phyloP scores from a whole-genome alignment of 805 yeast species.

The Candida silvatica region DNA sequence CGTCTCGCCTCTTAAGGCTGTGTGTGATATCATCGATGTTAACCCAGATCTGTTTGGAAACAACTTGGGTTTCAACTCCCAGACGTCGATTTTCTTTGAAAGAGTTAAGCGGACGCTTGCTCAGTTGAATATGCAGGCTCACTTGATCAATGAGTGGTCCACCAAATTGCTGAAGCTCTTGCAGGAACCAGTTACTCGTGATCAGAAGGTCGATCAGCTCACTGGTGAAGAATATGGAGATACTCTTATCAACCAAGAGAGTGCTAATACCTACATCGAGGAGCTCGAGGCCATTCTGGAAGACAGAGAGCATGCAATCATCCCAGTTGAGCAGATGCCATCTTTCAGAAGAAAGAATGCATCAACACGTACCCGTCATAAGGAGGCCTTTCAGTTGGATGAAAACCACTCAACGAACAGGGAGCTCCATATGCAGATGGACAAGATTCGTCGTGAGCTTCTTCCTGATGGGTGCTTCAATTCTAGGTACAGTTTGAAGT shows the following conservation, averaged over 20 bases:
- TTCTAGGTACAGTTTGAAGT: slow-evolving; percentile 19
- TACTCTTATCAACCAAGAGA: slow-evolving; percentile 69
- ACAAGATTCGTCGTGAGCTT: slow-evolving; percentile 22
- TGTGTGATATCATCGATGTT: neutral
- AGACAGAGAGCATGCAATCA: slow-evolving; percentile 33
- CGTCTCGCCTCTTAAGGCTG: slow-evolving; percentile 2
- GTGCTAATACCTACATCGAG: slow-evolving; percentile 49
- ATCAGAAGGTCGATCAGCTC: slow-evolving; percentile 15
- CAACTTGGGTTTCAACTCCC: slow-evolving; percentile 1
- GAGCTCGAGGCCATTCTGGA: slow-evolving; percentile 38
- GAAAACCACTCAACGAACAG: slow-evolving; percentile 17
- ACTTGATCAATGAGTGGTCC: slow-evolving; percentile 44
- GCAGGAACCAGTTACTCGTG: slow-evolving; percentile 32
- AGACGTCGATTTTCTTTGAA: slow-evolving; percentile 9
- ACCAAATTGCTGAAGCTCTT: slow-evolving; percentile 33
- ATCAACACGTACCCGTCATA: slow-evolving; percentile 5
- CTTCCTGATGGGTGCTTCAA: slow-evolving; percentile 26
- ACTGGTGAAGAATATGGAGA: slow-evolving; percentile 74
- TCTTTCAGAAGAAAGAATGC: slow-evolving; percentile 5
- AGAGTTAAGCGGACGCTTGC: slow-evolving; percentile 15
- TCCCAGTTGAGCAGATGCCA: slow-evolving; percentile 18
- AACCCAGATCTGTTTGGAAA: neutral
- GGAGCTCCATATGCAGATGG: slow-evolving; percentile 22
- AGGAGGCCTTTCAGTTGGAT: slow-evolving; percentile 7
- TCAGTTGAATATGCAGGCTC: slow-evolving; percentile 44